phyloP scores from a whole-genome alignment of 768 basidiomycete genomes.

The Suillus ampliporus region DNA sequence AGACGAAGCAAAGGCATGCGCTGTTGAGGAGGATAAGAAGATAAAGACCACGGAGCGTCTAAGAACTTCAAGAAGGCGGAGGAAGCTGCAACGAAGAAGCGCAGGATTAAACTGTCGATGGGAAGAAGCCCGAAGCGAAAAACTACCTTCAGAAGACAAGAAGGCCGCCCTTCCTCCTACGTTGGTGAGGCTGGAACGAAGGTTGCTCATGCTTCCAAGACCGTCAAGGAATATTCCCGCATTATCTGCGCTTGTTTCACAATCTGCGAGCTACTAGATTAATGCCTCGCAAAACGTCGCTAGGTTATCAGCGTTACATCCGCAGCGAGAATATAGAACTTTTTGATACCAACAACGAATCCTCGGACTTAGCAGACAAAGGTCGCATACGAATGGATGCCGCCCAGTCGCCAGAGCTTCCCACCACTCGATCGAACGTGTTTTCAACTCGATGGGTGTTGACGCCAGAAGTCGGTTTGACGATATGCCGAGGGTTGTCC shows the following conservation, averaged over 20 bases:
- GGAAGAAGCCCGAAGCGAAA: slow-evolving; percentile 65
- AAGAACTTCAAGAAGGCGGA: slow-evolving; percentile 78
- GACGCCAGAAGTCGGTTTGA: slow-evolving; percentile 83
- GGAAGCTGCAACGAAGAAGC: slow-evolving; percentile 74
- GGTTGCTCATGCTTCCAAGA: slow-evolving; percentile 39
- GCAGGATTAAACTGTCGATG: slow-evolving; percentile 61
- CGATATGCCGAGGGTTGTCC: slow-evolving; percentile 61
- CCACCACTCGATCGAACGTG: slow-evolving; percentile 82
- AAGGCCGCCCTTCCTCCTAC: slow-evolving; percentile 37
- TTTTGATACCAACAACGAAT: slow-evolving; percentile 95
- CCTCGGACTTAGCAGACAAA: slow-evolving; percentile 95
- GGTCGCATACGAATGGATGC: slow-evolving; percentile 74
- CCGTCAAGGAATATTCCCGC: slow-evolving; percentile 43
- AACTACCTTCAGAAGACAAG: slow-evolving; percentile 62
- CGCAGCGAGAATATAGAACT: slow-evolving; percentile 78
- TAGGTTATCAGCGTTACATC: slow-evolving; percentile 35
- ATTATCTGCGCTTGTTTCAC: slow-evolving; percentile 38
- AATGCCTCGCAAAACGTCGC: slow-evolving; percentile 43
- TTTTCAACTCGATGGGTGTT: slow-evolving; percentile 85
- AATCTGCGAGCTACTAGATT: slow-evolving; percentile 48
- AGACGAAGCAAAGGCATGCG: slow-evolving; percentile 72
- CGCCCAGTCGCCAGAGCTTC: slow-evolving; percentile 90
- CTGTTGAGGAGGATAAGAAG: slow-evolving; percentile 72
- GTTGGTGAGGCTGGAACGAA: slow-evolving; percentile 32
- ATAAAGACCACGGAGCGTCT: slow-evolving; percentile 61